Conservation (phyloP, 148 eudicot genomes). For the Spergularia bocconei region DNA sequence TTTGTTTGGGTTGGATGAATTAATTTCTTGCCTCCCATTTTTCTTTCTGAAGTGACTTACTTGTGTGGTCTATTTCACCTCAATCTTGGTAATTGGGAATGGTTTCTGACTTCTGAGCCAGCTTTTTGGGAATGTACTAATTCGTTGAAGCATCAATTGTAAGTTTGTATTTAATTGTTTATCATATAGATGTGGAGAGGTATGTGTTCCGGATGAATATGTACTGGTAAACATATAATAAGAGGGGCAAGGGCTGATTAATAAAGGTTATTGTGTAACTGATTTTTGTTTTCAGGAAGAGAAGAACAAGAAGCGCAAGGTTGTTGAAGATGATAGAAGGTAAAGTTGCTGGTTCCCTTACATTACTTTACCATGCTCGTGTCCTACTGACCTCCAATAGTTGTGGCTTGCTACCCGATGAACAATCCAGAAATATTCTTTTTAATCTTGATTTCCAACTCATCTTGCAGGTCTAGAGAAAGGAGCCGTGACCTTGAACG, state of each 20-base stretch:
- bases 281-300: constrained; percentile 60
- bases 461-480: constrained; percentile 67
- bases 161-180: constrained; percentile 19
- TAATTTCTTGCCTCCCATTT: background rate
- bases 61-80: background rate
- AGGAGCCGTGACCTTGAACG: constrained; percentile 62
- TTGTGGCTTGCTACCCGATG: background rate
- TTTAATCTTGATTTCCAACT: constrained; percentile 2
- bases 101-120: constrained; percentile 23
- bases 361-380: background rate
- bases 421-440: background rate
- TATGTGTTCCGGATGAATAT: background rate
- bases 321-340: constrained; percentile 77
- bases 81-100: constrained; percentile 6
- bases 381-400: background rate
- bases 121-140: constrained; percentile 24
- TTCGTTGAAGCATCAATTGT: constrained; percentile 23
- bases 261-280: constrained; percentile 15
- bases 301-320: constrained; percentile 64
- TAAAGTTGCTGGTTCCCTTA: constrained; percentile 17
- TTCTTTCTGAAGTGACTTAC: background rate
- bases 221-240: background rate
- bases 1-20: background rate
- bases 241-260: background rate
- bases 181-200: background rate